phyloP scores from a whole-genome alignment of 768 basidiomycete genomes.

The Auriscalpium orientale region DNA sequence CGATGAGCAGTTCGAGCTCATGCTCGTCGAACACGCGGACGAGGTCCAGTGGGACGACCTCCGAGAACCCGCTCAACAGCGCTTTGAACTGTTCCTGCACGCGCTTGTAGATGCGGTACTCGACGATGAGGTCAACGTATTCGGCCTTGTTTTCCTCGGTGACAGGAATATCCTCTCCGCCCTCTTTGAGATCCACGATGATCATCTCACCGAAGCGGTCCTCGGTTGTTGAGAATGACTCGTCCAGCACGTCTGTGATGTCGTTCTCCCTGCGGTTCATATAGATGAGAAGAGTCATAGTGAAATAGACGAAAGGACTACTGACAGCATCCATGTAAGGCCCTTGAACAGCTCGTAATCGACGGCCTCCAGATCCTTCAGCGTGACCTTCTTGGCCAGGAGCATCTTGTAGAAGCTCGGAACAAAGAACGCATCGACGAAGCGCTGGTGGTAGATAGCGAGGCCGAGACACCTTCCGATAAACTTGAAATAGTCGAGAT shows the following conservation, averaged over 20 bases:
- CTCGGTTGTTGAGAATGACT: constrained; percentile 64
- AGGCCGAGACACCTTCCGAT: constrained; percentile 69
- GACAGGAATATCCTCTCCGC: constrained; percentile 52
- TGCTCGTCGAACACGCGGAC: constrained; percentile 88
- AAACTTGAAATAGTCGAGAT: constrained; percentile 76
- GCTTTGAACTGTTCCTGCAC: constrained; percentile 80
- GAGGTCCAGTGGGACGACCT: constrained; percentile 76
- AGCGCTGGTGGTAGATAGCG: constrained; percentile 70
- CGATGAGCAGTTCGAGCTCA: constrained; percentile 83
- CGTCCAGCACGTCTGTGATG: constrained; percentile 67
- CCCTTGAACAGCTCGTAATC: constrained; percentile 65
- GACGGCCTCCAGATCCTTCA: constrained; percentile 63
- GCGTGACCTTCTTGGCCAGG: constrained; percentile 47
- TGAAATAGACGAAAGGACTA: constrained; percentile 4
- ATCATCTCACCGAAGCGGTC: constrained; percentile 71
- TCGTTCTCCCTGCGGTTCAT: constrained; percentile 51
- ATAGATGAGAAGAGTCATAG: neutral
- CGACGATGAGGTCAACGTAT: constrained; percentile 70
- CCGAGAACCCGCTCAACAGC: constrained; percentile 80
- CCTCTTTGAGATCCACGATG: constrained; percentile 56
- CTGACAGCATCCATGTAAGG: constrained; percentile 69
- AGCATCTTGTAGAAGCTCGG: constrained; percentile 79
- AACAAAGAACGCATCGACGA: constrained; percentile 76
- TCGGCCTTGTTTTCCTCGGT: constrained; percentile 74
- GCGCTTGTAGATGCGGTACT: constrained; percentile 75